These are phyloP conservation scores for Wakefieldia striispora DNA, from an alignment of 768 basidiomycete species.

Conservation along the genomic window DNA sequence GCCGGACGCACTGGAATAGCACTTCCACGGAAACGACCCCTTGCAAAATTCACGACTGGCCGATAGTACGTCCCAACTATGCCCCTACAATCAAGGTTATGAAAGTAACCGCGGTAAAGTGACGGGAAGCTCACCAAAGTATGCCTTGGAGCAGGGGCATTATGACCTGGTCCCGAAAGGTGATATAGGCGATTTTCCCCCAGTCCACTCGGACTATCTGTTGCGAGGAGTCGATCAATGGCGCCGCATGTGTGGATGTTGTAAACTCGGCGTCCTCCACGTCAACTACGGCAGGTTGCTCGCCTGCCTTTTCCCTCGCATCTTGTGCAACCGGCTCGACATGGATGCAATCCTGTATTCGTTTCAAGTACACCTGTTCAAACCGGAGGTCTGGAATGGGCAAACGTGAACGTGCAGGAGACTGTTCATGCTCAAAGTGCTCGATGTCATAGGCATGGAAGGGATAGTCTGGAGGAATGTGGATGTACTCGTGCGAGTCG, in stretches of 20 bases:
- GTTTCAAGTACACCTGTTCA: constrained; percentile 67
- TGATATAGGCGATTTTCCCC: constrained; percentile 59
- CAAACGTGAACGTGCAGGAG: constrained; percentile 36
- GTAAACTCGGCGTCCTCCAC: constrained; percentile 21
- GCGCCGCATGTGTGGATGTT: constrained; percentile 26
- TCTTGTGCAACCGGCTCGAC: constrained; percentile 29
- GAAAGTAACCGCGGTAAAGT: background rate
- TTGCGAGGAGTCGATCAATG: constrained; percentile 31
- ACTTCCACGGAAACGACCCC: constrained; percentile 14
- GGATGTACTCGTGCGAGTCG: constrained; percentile 18
- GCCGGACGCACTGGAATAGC: constrained; percentile 11
- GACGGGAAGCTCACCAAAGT: constrained; percentile 49
- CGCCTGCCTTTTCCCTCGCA: constrained; percentile 34
- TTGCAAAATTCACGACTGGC: constrained; percentile 27
- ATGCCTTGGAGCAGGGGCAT: constrained; percentile 66
- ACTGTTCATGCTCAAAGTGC: constrained; percentile 11
- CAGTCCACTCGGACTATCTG: constrained; percentile 49
- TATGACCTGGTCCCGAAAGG: constrained; percentile 64
- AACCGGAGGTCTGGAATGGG: constrained; percentile 77
- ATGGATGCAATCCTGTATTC: constrained; percentile 52
- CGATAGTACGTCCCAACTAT: constrained; percentile 32
- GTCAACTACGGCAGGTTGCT: constrained; percentile 9
- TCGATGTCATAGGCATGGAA: constrained; percentile 10
- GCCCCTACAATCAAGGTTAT: constrained; percentile 22
- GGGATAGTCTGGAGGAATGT: constrained; percentile 19